Evolutionary conservation across 768 basidiomycete genomes (phyloP), one percentile per base, ranked within the genome.

Genomic region (Boletales sp.): DNA sequence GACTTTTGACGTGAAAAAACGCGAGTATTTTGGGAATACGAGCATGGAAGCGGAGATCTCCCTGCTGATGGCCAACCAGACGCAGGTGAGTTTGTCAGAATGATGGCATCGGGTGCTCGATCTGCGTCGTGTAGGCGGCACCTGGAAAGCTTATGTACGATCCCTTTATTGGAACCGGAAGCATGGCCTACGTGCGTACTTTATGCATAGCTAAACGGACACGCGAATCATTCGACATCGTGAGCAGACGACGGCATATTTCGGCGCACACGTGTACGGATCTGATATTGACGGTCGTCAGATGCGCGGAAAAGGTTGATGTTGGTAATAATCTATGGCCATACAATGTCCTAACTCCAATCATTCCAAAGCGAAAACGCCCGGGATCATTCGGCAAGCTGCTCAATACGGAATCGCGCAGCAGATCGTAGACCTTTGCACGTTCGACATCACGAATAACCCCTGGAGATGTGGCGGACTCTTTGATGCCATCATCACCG

Each of bases 21-120:
- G 97, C 9, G 72, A 73, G 13, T 98, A 89, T 62, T 97, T 83
- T 66, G 97, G 97, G 4, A 99, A 94, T 57, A 99, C 97, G 0
- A 90, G 90, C 59, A 99, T 99, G 97, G 94, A 97, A 58, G 83
- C 95, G 0, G 94, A 97, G 66, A 86, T 97, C 42, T 94, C 93
- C 2, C 72, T 99, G 40, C 69, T 98, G 24, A 98, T 98, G 94
- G 92, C 94, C 9, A 95, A 95, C 59, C 97, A 99, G 67, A 84
- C 94, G 0, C 71, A 95, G 69, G 93, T 89, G 54, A 43, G 74
- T 48, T n/a, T n/a, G 14, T 35, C 30, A 19, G 13, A 18, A 35
- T 14, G 19, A 37, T 19, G 21, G 37, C 43, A 21, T 27, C 29
- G 18, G n/a, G 35, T 3, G n/a, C 13, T 17, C 47, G 9, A 41